Base-by-base conservation (phyloP, 2,329 filamentous ascomycete species). In the Aspergillus hortae region DNA sequence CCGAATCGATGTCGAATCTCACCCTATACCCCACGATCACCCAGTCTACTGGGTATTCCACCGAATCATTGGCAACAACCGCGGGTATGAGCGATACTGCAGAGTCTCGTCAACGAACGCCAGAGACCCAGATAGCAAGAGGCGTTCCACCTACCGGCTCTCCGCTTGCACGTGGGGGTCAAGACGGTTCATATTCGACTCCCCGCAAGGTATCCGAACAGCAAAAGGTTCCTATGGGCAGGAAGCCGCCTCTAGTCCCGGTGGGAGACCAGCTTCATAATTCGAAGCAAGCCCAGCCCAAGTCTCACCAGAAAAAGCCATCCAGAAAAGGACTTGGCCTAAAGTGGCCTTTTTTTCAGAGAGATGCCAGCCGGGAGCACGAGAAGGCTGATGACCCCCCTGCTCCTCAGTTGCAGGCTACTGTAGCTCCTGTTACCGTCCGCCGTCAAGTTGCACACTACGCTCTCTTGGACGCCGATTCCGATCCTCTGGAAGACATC, bases 281-380 rank as follows among this genome's bases (percentile, higher is more conserved):
- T 4, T 0, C 12, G 4, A 41, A 41, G 11, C 11, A 11, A 15
- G 23, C 25, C 14, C 42, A 55, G 30, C 25, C 38, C 9, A 49
- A 52, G 25, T 27, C 12, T 4, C 43, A 43, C 6, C 48, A 48
- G 49, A 65, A 59, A 33, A 67, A 61, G 27, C 51, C 61, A 15
- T 63, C 64, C 15, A 61, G 58, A 42, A 64, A 62, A 60, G 69
- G 19, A 69, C 70, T 55, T 77, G 75, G 66, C 51, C 46, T 59
- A 14, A 51, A 68, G 56, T 84, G 80, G 81, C 84, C 82, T 58
- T 82, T 85, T 56, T 84, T 85, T 53, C 80, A 84, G 48, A 74
- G 68, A 63, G 70, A 63, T 40, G 65, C 66, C 43, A 56, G 55
- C 53, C 63, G 56, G 35, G 60, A 52, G 47, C 56, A 55, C 52